Evolutionary conservation across 352 stramenopile species (phyloP).

Genomic region (Aphanomyces astaci): DNA sequence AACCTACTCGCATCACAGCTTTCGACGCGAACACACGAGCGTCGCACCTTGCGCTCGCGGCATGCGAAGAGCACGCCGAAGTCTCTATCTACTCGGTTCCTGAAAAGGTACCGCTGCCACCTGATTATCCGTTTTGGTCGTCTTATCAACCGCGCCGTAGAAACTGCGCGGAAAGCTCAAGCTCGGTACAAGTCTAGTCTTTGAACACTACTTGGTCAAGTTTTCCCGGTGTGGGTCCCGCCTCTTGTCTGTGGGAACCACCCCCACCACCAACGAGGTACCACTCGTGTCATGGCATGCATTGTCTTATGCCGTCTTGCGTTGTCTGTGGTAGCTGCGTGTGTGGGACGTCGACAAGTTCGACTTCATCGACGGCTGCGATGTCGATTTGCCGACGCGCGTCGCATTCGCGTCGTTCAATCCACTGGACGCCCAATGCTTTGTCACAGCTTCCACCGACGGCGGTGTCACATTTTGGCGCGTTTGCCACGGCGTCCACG

Average conservation of each 20-base stretch:
- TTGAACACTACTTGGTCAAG: conserved; percentile 57
- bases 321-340: conserved; percentile 24
- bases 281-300: no score
- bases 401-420: conserved; percentile 62
- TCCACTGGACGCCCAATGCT: conserved; percentile 44
- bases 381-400: conserved; percentile 26
- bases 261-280: conserved; percentile 23
- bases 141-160: background rate
- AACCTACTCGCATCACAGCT: conserved; percentile 45
- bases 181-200: conserved; percentile 6
- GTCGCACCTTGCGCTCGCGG: conserved; percentile 44
- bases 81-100: conserved; percentile 66
- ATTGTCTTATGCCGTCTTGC: no score
- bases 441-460: conserved; percentile 53
- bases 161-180: conserved; percentile 49
- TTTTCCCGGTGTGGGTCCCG: conserved; percentile 62
- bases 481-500: conserved; percentile 35
- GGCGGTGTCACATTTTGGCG: conserved; percentile 65
- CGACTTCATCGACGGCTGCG: conserved; percentile 43
- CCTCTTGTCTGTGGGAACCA: conserved; percentile 41
- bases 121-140: background rate
- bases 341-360: conserved; percentile 56
- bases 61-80: conserved; percentile 41
- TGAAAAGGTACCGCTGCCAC: conserved; percentile 35
- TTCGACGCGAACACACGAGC: conserved; percentile 61